Conservation (phyloP, 2,329 filamentous ascomycete genomes). For the Celoporthe dispersa region DNA sequence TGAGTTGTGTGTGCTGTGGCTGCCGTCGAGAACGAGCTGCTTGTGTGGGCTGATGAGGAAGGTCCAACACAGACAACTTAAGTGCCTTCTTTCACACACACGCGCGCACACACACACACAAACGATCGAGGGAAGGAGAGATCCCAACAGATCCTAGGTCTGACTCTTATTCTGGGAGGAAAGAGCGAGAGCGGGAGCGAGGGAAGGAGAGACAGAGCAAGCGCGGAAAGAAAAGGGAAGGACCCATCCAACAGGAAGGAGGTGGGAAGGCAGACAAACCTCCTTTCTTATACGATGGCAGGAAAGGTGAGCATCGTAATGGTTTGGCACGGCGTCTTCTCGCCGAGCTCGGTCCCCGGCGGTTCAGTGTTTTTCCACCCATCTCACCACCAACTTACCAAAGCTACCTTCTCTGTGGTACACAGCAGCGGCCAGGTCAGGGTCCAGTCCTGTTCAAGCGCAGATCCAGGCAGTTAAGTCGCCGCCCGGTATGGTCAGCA, state of each 20-base stretch:
- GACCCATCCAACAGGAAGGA: neutral
- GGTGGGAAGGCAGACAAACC: neutral
- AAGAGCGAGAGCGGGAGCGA: neutral
- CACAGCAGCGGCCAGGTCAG: neutral
- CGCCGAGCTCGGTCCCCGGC: conserved; percentile 20
- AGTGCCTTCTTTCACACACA: too few species aligned
- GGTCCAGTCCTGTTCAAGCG: neutral
- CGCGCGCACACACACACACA: neutral
- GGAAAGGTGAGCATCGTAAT: neutral
- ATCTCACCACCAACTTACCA: conserved; percentile 9
- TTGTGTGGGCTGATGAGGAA: too few species aligned
- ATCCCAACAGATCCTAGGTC: neutral
- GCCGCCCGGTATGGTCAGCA: conserved; percentile 17
- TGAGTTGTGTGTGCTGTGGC: too few species aligned
- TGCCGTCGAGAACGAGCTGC: too few species aligned
- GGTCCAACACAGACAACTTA: too few species aligned
- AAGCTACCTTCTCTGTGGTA: neutral
- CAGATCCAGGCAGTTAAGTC: neutral
- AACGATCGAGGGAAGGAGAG: conserved; percentile 21
- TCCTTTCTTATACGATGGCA: conserved; percentile 4
- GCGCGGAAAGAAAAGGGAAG: neutral
- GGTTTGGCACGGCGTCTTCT: neutral
- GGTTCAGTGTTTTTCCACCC: conserved; percentile 7
- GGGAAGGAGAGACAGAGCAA: neutral
- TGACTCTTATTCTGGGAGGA: neutral